Evolutionary conservation across 2,329 filamentous ascomycete species (phyloP).

Genomic region (Incumbomyces lentus): DNA sequence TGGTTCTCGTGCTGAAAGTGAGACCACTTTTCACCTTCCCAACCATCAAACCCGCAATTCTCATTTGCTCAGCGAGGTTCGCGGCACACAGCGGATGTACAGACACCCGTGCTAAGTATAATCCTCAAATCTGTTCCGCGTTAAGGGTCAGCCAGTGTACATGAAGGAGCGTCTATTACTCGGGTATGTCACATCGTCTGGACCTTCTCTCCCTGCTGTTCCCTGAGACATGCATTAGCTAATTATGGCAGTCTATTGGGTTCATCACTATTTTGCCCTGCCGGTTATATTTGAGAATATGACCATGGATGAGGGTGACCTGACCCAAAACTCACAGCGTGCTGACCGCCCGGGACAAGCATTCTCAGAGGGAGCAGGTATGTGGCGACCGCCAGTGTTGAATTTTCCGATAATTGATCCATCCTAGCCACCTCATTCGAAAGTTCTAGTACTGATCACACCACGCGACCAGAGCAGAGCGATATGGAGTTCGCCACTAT

Average conservation of each 20-base stretch:
- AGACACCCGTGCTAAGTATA: constrained; percentile 1
- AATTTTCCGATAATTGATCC: neutral
- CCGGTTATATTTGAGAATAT: constrained; percentile 24
- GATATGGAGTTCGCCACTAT: constrained; percentile 16
- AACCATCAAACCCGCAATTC: neutral
- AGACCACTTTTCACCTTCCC: constrained; percentile 2
- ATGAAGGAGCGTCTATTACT: constrained; percentile 1
- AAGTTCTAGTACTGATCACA: constrained; percentile 44
- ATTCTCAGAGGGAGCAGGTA: constrained; percentile 1
- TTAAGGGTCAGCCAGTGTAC: neutral
- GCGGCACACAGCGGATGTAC: neutral
- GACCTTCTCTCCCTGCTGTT: constrained; percentile 2
- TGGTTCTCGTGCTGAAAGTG: constrained; percentile 1
- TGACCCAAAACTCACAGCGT: constrained; percentile 7
- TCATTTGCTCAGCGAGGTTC: neutral
- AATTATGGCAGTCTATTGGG: constrained; percentile 23
- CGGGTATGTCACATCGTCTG: constrained; percentile 6
- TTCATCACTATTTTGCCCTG: constrained; percentile 23
- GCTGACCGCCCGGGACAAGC: constrained; percentile 7
- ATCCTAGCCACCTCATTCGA: constrained; percentile 50
- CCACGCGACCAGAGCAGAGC: constrained; percentile 44
- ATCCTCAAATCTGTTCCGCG: constrained; percentile 1
- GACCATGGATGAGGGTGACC: constrained; percentile 20
- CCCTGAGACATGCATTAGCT: constrained; percentile 6
- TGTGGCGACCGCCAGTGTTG: neutral